Evolutionary conservation across 2,329 filamentous ascomycete species (phyloP), one percentile per base, ranked within the genome.

Genomic region (Orbilia blumenaviensis): DNA sequence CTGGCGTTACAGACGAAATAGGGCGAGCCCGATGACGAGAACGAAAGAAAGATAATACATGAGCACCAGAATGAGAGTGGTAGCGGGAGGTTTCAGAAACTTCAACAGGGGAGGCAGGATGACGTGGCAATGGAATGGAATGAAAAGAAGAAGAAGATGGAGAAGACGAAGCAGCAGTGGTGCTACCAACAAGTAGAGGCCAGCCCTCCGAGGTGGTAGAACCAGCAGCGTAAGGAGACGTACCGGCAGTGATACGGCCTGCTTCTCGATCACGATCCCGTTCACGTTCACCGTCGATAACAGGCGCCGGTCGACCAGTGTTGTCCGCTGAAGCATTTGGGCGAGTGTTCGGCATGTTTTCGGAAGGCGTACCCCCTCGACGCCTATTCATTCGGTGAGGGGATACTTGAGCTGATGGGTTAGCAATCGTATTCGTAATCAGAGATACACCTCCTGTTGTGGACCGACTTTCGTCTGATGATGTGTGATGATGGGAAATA

Each of bases 211-310:
- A 76, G 61, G 58, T 50, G 34, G 64, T 38, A 76, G 64, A 38
- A 76, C 48, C 64, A 76, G 64, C 64, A 69, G 72, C 64, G 56
- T 52, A 54, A 66, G 36, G 56, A 61, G 64, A 76, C 72, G 58
- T 76, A 76, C 72, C 72, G 50, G 72, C 72, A 69, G 72, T 76
- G 72, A 68, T 69, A 61, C 72, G 72, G 50, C 72, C 64, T 58
- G 72, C 61, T 48, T 76, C 72, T 42, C 72, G 72, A 66, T 76
- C 64, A 61, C 72, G 64, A 29, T 76, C 64, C 18, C 64, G 64
- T 27, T 76, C 71, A 23, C 72, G 64, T 25, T 76, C 72, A 36
- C 64, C 66, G 54, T 76, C 72, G 63, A 64, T 36, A 46, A 60
- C 36, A 23, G 48, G 54, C 5, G 58, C 67, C 21, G 64, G 38